Conservation (phyloP, 176 grass and related monocot genomes). For the Aegilops bicornis region DNA sequence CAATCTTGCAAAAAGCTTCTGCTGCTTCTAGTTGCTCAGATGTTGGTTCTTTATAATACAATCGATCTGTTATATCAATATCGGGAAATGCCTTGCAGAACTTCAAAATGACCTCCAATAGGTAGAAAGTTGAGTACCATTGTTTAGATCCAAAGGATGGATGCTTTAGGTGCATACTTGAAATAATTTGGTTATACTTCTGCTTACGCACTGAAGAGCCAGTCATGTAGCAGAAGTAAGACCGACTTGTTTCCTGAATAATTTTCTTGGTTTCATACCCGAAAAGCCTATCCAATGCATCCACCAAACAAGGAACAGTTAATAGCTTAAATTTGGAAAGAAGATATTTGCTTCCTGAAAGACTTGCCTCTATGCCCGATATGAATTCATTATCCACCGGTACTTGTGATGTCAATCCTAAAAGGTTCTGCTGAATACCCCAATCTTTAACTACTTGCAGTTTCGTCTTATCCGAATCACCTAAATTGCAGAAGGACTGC, state of each 20-base stretch:
- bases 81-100: background rate
- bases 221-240: conserved; percentile 27
- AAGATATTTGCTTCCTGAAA: background rate
- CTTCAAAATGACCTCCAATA: background rate
- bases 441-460: background rate
- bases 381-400: background rate
- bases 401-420: background rate
- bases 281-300: background rate
- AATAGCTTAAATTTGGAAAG: background rate
- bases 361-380: background rate
- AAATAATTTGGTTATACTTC: conserved; percentile 10
- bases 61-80: background rate
- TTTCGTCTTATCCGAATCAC: background rate
- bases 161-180: background rate
- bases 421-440: conserved; percentile 9
- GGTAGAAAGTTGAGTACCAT: background rate
- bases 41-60: background rate
- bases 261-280: background rate
- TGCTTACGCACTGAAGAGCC: background rate
- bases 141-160: background rate
- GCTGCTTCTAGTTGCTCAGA: background rate
- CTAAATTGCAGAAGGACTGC: background rate
- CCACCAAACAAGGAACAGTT: conserved; percentile 9
- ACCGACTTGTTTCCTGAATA: background rate
- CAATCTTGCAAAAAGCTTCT: conserved; percentile 2